Evolutionary conservation across 2,329 filamentous ascomycete species (phyloP), one percentile per base, ranked within the genome.

Genomic region (Exserohilum turcica): DNA sequence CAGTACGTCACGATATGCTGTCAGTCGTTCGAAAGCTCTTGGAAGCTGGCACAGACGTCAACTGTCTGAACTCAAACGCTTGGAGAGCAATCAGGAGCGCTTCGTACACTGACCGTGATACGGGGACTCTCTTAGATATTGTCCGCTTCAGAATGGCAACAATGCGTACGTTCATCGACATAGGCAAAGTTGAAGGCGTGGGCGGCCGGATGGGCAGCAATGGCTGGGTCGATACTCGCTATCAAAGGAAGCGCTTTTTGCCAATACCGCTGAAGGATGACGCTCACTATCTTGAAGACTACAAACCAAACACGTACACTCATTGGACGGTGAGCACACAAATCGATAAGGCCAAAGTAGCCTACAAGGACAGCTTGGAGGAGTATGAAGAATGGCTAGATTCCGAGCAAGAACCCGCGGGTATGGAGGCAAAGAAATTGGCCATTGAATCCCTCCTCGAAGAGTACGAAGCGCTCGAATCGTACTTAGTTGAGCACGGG

Each of bases 1-100:
- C 91, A 2, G 73, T 82, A 3, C 12, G 80, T 75, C 66, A 71
- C 6, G 80, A 84, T 63, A 52, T 86, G 64, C 72, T 76, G n/a
- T 74, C 78, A 0, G 67, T 86, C 5, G 84, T 84, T 1, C 64
- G 84, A 3, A 76, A 82, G 35, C 79, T 95, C 2, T 68, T 95
- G 1, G 75, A 83, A 13, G 77, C 77, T 13, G 89, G 89, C 1
- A 88, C 82, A 3, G 82, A 92, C 71, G 80, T 85, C 0, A 90
- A 89, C 57, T 79, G 80, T 0, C 63, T 91, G 33, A 82, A 82
- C 0, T 68, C 65, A 6, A 31, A 57, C 2, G 74, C 74, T 2
- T 71, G 76, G 57, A 49, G 45, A 7, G 42, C 72, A 3, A 33
- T 71, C 0, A 49, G 68, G 1, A 52, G 42, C 5, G 40, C 28